phyloP scores from a whole-genome alignment of 331 rosid genomes.

The Quercus lobata region DNA sequence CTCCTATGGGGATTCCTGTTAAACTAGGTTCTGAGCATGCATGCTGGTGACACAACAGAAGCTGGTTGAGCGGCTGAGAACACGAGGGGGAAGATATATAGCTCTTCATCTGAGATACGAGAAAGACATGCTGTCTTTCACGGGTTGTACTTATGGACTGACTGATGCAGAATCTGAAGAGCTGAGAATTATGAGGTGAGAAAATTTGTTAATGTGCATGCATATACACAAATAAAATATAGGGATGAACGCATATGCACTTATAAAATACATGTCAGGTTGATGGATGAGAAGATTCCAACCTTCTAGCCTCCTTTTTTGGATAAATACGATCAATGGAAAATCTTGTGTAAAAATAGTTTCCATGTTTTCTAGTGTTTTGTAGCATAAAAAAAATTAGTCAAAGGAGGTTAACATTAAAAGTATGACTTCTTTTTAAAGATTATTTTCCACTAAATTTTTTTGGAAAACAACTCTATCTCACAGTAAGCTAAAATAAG shows the following conservation, averaged over 20 bases:
- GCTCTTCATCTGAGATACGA: conserved; percentile 96
- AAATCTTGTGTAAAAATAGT: too few species aligned
- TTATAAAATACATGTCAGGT: background rate
- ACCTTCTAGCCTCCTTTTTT: background rate
- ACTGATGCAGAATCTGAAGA: conserved; percentile 77
- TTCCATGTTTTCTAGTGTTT: too few species aligned
- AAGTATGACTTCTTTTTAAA: too few species aligned
- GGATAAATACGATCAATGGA: too few species aligned
- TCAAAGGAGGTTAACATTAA: too few species aligned
- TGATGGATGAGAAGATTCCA: background rate
- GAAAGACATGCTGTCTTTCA: conserved; percentile 96
- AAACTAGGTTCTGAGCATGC: conserved; percentile 97
- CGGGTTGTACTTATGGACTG: conserved; percentile 87
- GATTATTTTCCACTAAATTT: background rate
- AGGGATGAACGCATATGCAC: background rate
- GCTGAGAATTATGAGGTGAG: conserved; percentile 81
- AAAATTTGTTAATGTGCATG: conserved; percentile 2
- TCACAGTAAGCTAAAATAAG: too few species aligned
- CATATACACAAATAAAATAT: background rate
- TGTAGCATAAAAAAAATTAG: too few species aligned
- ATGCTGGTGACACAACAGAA: conserved; percentile 91
- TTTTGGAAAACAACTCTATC: too few species aligned
- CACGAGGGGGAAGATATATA: conserved; percentile 71
- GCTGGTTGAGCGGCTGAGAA: conserved; percentile 92
- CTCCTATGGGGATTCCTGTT: conserved; percentile 85